Conservation (phyloP, 345 rosid species). For the Citrus mangshanensis region DNA sequence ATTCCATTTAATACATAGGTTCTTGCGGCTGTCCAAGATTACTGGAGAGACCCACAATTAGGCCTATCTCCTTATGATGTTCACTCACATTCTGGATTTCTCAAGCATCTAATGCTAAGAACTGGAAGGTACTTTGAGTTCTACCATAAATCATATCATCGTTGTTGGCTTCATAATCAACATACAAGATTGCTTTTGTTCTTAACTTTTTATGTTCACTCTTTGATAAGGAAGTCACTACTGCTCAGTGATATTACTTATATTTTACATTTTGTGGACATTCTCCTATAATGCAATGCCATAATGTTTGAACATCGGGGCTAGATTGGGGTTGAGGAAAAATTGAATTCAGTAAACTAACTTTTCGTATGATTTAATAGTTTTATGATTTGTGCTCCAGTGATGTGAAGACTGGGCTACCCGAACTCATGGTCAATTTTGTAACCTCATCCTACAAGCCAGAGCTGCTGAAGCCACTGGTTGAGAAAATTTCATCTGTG, state of each 20-base stretch:
- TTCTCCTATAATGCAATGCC: background rate
- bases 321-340: background rate
- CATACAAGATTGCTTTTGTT: background rate
- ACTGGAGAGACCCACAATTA: constrained; percentile 74
- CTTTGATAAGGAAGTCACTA: background rate
- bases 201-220: constrained; percentile 3
- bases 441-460: constrained; percentile 86
- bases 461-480: constrained; percentile 78
- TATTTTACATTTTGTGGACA: background rate
- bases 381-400: constrained; percentile 38
- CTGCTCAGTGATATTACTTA: background rate
- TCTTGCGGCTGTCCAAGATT: constrained; percentile 76
- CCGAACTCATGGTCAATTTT: constrained; percentile 89
- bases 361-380: constrained; percentile 6
- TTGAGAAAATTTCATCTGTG: constrained; percentile 65
- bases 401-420: constrained; percentile 55
- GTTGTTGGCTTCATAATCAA: background rate
- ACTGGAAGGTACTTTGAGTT: constrained; percentile 68
- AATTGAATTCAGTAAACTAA: background rate
- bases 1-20: constrained; percentile 39
- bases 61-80: constrained; percentile 80
- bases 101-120: constrained; percentile 93
- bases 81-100: constrained; percentile 82
- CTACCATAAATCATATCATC: background rate
- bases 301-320: background rate